A percentile compares a stretch with the other conserved stretches of the same genome.
These are phyloP conservation scores for Aleurites moluccanus DNA, from an alignment of 441 rosid species.

Conservation along the genomic window DNA sequence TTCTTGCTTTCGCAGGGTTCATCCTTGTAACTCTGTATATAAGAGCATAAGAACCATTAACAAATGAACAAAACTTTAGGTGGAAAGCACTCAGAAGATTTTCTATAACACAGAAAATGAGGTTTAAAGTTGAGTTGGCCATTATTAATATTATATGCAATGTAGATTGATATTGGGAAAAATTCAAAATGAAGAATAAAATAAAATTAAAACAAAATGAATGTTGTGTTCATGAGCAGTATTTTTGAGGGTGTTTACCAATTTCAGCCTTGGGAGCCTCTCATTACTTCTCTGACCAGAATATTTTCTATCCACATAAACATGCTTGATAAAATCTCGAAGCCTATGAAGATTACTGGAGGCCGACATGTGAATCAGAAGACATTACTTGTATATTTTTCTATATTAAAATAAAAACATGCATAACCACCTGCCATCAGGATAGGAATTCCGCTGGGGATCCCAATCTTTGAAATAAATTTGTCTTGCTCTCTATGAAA, in stretches of 20 bases:
- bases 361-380: conserved; percentile 25
- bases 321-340: conserved; percentile 78
- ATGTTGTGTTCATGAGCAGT: background rate
- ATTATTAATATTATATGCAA: background rate
- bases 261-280: conserved; percentile 41
- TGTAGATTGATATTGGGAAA: background rate
- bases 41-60: conserved; percentile 12
- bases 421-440: conserved; percentile 70
- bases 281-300: conserved; percentile 45
- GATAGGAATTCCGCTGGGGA: conserved; percentile 58
- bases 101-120: background rate
- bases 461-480: conserved; percentile 75
- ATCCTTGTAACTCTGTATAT: conserved; percentile 46
- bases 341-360: conserved; percentile 74
- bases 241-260: conserved; percentile 42
- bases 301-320: conserved; percentile 74
- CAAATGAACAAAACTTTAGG: conserved; percentile 2
- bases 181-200: background rate
- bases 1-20: conserved; percentile 43
- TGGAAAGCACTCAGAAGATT: conserved; percentile 7
- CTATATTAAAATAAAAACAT: conserved; percentile 9
- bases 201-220: background rate
- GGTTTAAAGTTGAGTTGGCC: background rate
- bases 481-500: conserved; percentile 66
- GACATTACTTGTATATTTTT: conserved; percentile 13